Percentiles rank a stretch among this genome's conserved stretches.
Conservation (phyloP, 257 asterid species). For the Apocynum venetum region DNA sequence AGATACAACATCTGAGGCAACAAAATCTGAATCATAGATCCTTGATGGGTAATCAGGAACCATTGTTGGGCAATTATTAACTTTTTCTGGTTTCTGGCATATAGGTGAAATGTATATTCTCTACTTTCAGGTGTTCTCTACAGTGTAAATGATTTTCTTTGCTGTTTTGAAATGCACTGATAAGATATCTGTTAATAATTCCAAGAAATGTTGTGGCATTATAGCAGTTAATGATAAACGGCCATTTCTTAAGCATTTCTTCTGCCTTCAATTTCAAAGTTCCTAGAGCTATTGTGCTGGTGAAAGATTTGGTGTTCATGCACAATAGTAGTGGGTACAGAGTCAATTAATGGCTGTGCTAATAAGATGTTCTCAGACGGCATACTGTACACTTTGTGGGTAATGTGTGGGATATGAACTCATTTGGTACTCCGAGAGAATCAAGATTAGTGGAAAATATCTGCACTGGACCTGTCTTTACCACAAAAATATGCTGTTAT, state of each 20-base stretch:
- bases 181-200: neutral
- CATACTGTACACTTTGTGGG: no score
- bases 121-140: neutral
- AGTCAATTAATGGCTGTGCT: no score
- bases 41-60: neutral
- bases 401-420: no score
- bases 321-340: no score
- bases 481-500: no score
- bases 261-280: neutral
- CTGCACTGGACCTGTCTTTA: no score
- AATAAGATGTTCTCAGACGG: no score
- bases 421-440: no score
- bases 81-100: neutral
- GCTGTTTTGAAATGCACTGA: neutral
- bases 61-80: neutral
- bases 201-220: neutral
- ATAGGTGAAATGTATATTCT: slow-evolving; percentile 13
- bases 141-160: slow-evolving; percentile 1
- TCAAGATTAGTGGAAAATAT: no score
- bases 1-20: slow-evolving; percentile 32
- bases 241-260: neutral
- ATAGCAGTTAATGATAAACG: neutral
- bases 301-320: no score
- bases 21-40: slow-evolving; percentile 17
- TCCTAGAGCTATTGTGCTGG: no score